phyloP scores from a whole-genome alignment of 208 protist species.

The Acanthamoeba triangularis region DNA sequence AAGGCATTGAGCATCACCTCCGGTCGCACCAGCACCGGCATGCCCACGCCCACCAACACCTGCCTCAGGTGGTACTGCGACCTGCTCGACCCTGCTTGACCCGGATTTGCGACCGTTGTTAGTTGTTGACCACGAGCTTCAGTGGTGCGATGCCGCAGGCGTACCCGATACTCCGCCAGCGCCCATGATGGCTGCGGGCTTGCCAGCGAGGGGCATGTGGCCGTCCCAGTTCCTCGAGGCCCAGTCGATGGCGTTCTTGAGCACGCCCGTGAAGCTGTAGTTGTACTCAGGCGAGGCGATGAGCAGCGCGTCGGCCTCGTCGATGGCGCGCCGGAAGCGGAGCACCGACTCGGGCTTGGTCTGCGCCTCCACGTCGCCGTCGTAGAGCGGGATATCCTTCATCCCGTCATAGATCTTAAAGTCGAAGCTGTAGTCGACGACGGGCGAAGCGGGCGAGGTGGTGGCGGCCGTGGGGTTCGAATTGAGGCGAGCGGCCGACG shows the following conservation, averaged over 20 bases:
- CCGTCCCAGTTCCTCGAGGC: conserved; percentile 15
- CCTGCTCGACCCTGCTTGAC: conserved; percentile 18
- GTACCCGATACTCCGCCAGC: neutral
- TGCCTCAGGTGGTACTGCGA: conserved; percentile 54
- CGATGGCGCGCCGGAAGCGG: conserved; percentile 16
- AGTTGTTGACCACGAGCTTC: neutral
- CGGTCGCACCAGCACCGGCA: neutral
- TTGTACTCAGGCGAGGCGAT: conserved; percentile 59
- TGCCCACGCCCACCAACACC: neutral
- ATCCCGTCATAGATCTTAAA: conserved; percentile 10
- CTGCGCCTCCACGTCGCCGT: conserved; percentile 37
- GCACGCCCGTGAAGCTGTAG: conserved; percentile 54
- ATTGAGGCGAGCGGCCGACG: conserved; percentile 23
- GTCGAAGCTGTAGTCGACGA: neutral
- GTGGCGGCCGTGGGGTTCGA: neutral
- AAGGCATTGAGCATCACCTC: conserved; percentile 32
- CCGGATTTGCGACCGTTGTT: no score
- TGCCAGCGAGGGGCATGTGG: conserved; percentile 19
- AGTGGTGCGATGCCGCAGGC: neutral
- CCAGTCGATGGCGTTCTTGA: conserved; percentile 69
- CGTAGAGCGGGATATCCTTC: conserved; percentile 38
- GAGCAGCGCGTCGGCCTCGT: conserved; percentile 46
- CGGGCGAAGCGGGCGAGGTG: neutral
- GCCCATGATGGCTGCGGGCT: conserved; percentile 6
- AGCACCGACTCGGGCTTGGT: conserved; percentile 13